Conservation (phyloP, 2,329 filamentous ascomycete genomes). For the Ceratocystis cacaofunesta region DNA sequence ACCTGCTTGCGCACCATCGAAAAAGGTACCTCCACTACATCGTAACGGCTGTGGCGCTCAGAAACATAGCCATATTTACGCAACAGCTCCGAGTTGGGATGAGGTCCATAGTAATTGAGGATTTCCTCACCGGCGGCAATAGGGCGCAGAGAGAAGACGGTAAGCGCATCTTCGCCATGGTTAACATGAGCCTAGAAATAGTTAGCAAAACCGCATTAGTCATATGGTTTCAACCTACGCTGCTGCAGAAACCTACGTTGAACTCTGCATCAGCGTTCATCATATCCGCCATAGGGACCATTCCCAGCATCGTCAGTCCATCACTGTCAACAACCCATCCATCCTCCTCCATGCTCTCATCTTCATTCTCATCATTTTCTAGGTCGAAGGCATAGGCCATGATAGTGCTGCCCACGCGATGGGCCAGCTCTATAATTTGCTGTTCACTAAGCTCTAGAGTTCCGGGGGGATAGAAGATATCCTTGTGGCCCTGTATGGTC, state of each 20-base stretch:
- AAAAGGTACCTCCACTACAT: constrained; percentile 67
- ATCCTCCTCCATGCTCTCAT: constrained; percentile 43
- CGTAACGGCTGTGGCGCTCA: constrained; percentile 57
- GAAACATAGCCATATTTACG: constrained; percentile 83
- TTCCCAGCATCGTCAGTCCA: constrained; percentile 51
- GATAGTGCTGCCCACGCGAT: constrained; percentile 73
- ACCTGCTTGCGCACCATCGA: constrained; percentile 37
- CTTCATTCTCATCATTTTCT: constrained; percentile 37
- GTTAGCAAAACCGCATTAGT: constrained; percentile 10
- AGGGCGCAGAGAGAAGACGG: constrained; percentile 54
- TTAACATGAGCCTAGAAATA: constrained; percentile 35
- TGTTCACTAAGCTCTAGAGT: constrained; percentile 28
- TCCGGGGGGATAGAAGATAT: constrained; percentile 31
- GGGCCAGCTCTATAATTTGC: constrained; percentile 41
- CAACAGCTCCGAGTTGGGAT: constrained; percentile 69
- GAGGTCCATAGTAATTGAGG: constrained; percentile 77
- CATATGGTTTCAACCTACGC: not conserved
- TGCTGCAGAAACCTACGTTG: constrained; percentile 33
- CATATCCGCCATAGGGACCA: constrained; percentile 84
- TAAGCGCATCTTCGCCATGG: constrained; percentile 40
- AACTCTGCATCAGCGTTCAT: constrained; percentile 81
- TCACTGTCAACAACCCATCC: constrained; percentile 52
- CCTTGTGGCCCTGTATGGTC: constrained; percentile 31
- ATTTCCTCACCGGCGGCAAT: constrained; percentile 62
- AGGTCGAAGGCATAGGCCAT: constrained; percentile 92